Base-by-base conservation (phyloP, 192 early-diverging fungal species). In the Podochytrium sp. region DNA sequence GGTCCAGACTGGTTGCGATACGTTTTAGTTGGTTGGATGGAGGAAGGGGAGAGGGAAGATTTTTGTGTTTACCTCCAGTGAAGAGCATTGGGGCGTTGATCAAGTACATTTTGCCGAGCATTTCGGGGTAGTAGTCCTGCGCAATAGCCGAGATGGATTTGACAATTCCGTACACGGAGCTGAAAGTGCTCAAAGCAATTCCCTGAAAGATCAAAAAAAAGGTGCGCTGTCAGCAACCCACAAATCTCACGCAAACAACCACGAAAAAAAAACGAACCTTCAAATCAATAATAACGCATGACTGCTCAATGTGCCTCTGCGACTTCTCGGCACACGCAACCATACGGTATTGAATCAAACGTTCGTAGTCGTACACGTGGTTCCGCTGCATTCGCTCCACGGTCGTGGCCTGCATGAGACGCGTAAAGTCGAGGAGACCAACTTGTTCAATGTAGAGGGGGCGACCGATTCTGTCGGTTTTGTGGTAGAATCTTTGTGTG, bases 41-140 rank as follows among this genome's bases (percentile, higher is more conserved):
- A 47, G 20, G 20, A 12, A 47, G 20, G 43, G 20, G 20, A 83
- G 94, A 94, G 32, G 20, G 42, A 66, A 43, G 30, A 16, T 23
- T 7, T 66, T 16, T 6, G 1, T n/a, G 5, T 12, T 61, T 49
- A 76, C 75, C 75, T 70, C 75, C 77, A 34, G 82, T 77, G 85
- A 98, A 98, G 50, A 95, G 88, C 64, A 84, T 88, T 3, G 97
- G 97, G 58, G 94, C 91, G 79, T 98, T 98, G 76, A 98, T 93
- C 39, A 98, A 87, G 68, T 90, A 97, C 62, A 97, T 92, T 71
- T 91, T 93, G 73, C 92, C 90, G 65, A 97, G 85, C 78, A 91
- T 93, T 79, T 97, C 97, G 16, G 97, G 97, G 71, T 98, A 98
- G 75, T 95, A 92, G 65, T 94, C 91, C 76, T 97, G 95, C 74